A percentile compares a stretch with the other conserved stretches of the same genome.
Evolutionary conservation across 345 rosid species (phyloP).

Genomic region (Salix viminalis): DNA sequence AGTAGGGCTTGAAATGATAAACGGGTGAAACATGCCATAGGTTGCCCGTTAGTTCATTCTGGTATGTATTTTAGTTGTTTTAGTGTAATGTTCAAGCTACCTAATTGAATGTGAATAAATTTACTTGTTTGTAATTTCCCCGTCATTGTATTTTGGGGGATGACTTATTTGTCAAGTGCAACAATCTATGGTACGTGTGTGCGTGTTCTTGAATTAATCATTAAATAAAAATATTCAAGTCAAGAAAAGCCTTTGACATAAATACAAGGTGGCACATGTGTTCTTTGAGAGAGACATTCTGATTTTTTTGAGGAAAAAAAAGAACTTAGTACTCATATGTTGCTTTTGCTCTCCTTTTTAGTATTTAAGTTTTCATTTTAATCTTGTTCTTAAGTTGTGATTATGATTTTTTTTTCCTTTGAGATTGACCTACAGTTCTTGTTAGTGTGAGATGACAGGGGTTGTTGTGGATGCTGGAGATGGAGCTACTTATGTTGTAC

Average conservation of each 20-base stretch:
- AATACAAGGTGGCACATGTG: background rate
- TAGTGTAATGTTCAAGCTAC: background rate
- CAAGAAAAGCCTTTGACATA: background rate
- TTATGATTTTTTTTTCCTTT: conserved; percentile 12
- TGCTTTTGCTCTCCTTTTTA: background rate
- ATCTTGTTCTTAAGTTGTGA: background rate
- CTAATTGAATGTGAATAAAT: background rate
- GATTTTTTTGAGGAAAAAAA: background rate
- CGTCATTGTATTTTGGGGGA: background rate
- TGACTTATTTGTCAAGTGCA: background rate
- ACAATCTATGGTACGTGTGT: background rate
- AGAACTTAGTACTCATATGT: background rate
- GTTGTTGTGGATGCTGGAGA: conserved; percentile 98
- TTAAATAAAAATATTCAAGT: background rate
- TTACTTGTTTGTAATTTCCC: background rate
- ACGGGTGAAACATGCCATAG: background rate
- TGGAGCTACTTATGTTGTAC: conserved; percentile 91
- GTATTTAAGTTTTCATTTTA: background rate
- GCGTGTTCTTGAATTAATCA: background rate
- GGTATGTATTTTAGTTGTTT: background rate
- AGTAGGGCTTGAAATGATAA: background rate
- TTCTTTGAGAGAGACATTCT: background rate
- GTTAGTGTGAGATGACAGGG: conserved; percentile 99
- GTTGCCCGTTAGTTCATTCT: background rate
- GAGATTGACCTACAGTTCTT: conserved; percentile 43